Percentiles rank a stretch among this genome's conserved stretches.
phyloP scores from a whole-genome alignment of 257 asterid genomes.

The Anisodus acutangulus region DNA sequence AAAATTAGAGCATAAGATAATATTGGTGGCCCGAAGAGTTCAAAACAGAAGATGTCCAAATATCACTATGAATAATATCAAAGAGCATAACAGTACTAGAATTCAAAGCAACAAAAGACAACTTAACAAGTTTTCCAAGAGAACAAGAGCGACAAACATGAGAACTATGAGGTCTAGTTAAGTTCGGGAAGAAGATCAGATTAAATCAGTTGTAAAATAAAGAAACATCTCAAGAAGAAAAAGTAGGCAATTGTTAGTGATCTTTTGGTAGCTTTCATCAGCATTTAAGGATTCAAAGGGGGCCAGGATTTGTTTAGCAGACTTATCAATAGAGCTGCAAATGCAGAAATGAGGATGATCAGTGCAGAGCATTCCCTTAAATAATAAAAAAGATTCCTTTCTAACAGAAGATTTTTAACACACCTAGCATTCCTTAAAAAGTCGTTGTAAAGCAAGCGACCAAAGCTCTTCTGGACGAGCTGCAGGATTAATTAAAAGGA shows the following conservation, averaged over 20 bases:
- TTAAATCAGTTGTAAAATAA: neutral
- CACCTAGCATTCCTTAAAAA: slow-evolving; percentile 74
- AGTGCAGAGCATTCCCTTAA: neutral
- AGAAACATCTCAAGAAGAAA: neutral
- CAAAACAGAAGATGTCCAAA: too few relatives aligned
- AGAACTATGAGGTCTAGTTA: neutral
- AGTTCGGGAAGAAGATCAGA: neutral
- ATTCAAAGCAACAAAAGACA: too few relatives aligned
- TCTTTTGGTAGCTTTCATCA: slow-evolving; percentile 92
- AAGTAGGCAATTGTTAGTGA: slow-evolving; percentile 26
- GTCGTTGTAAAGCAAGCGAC: slow-evolving; percentile 83
- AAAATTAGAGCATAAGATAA: too few relatives aligned
- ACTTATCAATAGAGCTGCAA: slow-evolving; percentile 79
- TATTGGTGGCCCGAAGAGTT: too few relatives aligned
- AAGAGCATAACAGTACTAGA: too few relatives aligned
- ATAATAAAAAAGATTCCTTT: neutral
- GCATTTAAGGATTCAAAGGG: slow-evolving; percentile 69
- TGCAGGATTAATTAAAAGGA: slow-evolving; percentile 44
- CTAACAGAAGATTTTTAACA: neutral
- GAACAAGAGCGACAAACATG: too few relatives aligned
- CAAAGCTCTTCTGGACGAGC: slow-evolving; percentile 97
- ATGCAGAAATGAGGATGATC: slow-evolving; percentile 27
- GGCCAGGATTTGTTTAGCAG: slow-evolving; percentile 70
- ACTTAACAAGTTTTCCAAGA: too few relatives aligned
- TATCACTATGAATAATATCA: too few relatives aligned